Evolutionary conservation across 257 asterid species (phyloP).

Genomic region (Nyctanthes arbortristis): DNA sequence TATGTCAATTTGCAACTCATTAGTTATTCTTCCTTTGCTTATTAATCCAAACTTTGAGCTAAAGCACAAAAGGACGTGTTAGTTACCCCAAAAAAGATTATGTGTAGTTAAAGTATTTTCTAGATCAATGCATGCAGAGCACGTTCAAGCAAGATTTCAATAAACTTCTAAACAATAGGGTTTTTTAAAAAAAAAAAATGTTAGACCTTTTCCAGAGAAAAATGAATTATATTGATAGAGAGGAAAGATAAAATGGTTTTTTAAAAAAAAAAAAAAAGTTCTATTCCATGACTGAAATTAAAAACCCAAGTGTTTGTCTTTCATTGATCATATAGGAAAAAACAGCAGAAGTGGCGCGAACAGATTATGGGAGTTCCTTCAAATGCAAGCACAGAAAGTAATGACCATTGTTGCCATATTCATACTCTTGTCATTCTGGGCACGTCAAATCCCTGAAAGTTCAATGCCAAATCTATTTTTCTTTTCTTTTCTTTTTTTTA

Average conservation of each 20-base stretch:
- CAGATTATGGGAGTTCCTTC: background rate
- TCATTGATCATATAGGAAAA: no score
- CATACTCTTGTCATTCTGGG: background rate
- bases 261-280: no score
- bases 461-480: background rate
- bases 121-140: constrained; percentile 1
- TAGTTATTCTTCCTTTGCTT: background rate
- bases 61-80: background rate
- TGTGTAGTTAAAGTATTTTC: background rate
- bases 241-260: background rate
- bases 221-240: background rate
- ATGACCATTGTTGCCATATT: background rate
- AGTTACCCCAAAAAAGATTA: constrained; percentile 13
- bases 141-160: constrained; percentile 5
- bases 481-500: background rate
- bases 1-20: constrained; percentile 4
- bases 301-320: background rate
- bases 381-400: constrained; percentile 1
- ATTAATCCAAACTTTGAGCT: constrained; percentile 11
- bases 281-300: background rate
- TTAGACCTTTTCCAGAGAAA: background rate
- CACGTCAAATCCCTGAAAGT: background rate
- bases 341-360: background rate
- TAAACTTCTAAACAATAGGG: background rate
- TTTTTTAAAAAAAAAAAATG: background rate